Evolutionary conservation across 2,329 filamentous ascomycete genomes (phyloP).

Genomic region (Venturia aucupariae): DNA sequence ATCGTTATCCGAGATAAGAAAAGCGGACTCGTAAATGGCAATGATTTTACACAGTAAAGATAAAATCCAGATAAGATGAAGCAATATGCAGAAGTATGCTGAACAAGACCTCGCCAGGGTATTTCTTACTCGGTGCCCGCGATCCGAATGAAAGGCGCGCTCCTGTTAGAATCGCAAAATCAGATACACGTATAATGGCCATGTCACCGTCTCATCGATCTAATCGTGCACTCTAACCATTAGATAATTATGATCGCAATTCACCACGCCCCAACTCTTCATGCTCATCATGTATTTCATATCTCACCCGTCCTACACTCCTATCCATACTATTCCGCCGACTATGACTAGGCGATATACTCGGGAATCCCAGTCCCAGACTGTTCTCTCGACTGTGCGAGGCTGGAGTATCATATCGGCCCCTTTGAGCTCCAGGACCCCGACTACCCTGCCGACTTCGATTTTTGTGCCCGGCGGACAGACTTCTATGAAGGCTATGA

Average conservation of each 20-base stretch:
- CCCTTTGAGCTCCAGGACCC: neutral
- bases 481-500: neutral
- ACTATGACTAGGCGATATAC: neutral
- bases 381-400: constrained; percentile 7
- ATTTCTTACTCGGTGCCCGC: too few species aligned
- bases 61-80: too few species aligned
- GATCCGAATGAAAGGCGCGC: too few species aligned
- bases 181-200: too few species aligned
- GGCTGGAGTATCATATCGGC: neutral
- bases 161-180: too few species aligned
- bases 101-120: too few species aligned
- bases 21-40: too few species aligned
- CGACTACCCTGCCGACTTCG: neutral
- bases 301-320: neutral
- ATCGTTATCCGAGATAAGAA: too few species aligned
- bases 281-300: neutral
- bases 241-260: neutral
- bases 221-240: too few species aligned
- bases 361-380: neutral
- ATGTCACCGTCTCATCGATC: too few species aligned
- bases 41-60: too few species aligned
- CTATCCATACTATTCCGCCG: neutral
- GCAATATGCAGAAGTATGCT: too few species aligned
- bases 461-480: neutral
- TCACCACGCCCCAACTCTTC: neutral